Base-by-base conservation (phyloP, 768 basidiomycete species). In the Pleurotus pulmonarius region DNA sequence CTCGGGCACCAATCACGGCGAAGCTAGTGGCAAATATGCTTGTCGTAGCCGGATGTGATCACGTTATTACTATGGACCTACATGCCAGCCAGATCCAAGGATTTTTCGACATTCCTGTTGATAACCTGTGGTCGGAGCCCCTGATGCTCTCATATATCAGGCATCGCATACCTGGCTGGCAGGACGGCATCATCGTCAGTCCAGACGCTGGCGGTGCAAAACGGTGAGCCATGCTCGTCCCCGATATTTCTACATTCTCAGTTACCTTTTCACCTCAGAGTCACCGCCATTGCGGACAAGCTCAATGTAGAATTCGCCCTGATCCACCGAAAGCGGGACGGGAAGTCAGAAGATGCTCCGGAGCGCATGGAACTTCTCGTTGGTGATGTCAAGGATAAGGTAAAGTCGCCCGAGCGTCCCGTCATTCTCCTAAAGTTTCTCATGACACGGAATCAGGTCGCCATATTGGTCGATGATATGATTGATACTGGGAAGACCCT, bases 151-250 rank as follows among this genome's bases (percentile, higher is more conserved):
- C 88, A 15, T 98, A 94, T 74, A 94, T 99, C 73, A 92, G 94
- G 73, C 79, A 83, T 45, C 79, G 86, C 66, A 91, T 98, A 55
- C 80, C 84, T 1, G 86, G 80, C n/a, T 98, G 96, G 90, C 67
- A 86, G 64, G 80, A 96, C 64, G 82, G 83, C 54, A 92, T 98
- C 63, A 87, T 98, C 60, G 95, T 98, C 67, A 94, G 92, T 70
- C 96, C 96, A 0, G 96, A 98, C 72, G 96, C 96, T 1, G 96
- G 96, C 29, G 96, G 96, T 61, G 94, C 96, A n/a, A 98, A 98
- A 77, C 83, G 96, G 96, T 94, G 64, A 65, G 87, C 76, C 5
- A 18, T 34, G 11, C 56, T 44, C 60, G 48, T 55, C 61, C 18
- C 58, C 56, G 11, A 40, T 29, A 44, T 45, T 38, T 20, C 43